phyloP scores from a whole-genome alignment of 2,329 filamentous ascomycete species.

The Periconia sp. region DNA sequence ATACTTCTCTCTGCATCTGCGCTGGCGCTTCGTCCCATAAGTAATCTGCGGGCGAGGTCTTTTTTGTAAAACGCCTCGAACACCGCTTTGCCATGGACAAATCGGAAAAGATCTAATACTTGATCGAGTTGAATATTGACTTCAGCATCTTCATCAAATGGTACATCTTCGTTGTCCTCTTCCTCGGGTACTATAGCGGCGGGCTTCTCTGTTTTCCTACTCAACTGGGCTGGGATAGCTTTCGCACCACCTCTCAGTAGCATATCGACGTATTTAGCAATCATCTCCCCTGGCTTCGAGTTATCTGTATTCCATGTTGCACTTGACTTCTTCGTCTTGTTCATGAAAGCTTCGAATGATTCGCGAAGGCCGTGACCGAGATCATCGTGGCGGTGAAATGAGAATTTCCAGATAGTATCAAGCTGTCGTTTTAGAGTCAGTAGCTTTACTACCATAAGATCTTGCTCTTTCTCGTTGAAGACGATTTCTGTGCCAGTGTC shows the following conservation, averaged over 20 bases:
- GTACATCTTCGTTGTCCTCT: constrained; percentile 60
- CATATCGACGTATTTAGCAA: constrained; percentile 93
- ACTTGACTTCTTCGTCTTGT: constrained; percentile 73
- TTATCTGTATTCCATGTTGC: constrained; percentile 78
- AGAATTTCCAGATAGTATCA: constrained; percentile 73
- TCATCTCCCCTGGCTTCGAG: constrained; percentile 97
- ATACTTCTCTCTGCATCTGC: constrained; percentile 95
- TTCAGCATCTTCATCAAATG: constrained; percentile 86
- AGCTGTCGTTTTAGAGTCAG: constrained; percentile 78
- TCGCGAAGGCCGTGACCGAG: constrained; percentile 80
- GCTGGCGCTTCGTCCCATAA: constrained; percentile 91
- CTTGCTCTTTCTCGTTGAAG: constrained; percentile 73
- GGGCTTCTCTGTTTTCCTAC: constrained; percentile 59
- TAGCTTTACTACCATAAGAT: constrained; percentile 84
- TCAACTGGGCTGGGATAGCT: constrained; percentile 70
- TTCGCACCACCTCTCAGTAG: constrained; percentile 86
- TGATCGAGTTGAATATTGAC: constrained; percentile 91
- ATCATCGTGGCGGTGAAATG: constrained; percentile 76
- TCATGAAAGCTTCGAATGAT: constrained; percentile 88
- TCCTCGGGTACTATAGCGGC: constrained; percentile 59
- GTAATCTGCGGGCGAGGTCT: constrained; percentile 82
- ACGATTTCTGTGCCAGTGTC: constrained; percentile 75
- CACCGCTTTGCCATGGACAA: constrained; percentile 94
- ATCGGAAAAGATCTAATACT: constrained; percentile 90
- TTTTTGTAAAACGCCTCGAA: constrained; percentile 99